Conservation (phyloP, 116 monocot genomes). For the Posidonia oceanica region DNA sequence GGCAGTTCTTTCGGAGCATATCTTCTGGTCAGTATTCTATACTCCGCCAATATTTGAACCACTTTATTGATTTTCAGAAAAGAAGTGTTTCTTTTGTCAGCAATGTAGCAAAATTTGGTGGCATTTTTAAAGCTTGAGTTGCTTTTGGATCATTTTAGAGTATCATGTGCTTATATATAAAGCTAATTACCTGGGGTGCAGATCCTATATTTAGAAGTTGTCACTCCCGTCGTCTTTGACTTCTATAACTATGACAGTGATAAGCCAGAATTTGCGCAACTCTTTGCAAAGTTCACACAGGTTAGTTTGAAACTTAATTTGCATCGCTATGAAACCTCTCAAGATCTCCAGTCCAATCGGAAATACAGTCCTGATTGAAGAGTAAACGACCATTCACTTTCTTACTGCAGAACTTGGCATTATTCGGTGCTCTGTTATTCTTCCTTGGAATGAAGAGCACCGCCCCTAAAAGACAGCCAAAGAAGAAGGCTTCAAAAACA, state of each 20-base stretch:
- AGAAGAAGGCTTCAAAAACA: constrained; percentile 30
- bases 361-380: neutral
- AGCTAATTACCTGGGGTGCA: constrained; percentile 4
- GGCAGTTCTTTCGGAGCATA: constrained; percentile 36
- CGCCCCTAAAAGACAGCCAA: constrained; percentile 21
- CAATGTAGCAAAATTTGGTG: neutral
- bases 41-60: neutral
- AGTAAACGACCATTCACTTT: neutral
- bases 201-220: constrained; percentile 42
- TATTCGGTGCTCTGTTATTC: constrained; percentile 43
- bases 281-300: constrained; percentile 46
- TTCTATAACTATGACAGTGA: constrained; percentile 62
- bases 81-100: neutral
- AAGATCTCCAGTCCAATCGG: neutral
- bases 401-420: constrained; percentile 33
- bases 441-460: constrained; percentile 43
- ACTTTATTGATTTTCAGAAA: neutral
- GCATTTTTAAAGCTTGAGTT: too few relatives aligned
- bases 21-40: constrained; percentile 25
- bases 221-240: constrained; percentile 32
- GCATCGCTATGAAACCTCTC: too few relatives aligned
- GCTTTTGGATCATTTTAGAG: too few relatives aligned
- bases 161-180: too few relatives aligned
- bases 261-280: constrained; percentile 32
- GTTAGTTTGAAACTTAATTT: constrained; percentile 12